Evolutionary conservation across 345 rosid species (phyloP).

Genomic region (Viola odorata): DNA sequence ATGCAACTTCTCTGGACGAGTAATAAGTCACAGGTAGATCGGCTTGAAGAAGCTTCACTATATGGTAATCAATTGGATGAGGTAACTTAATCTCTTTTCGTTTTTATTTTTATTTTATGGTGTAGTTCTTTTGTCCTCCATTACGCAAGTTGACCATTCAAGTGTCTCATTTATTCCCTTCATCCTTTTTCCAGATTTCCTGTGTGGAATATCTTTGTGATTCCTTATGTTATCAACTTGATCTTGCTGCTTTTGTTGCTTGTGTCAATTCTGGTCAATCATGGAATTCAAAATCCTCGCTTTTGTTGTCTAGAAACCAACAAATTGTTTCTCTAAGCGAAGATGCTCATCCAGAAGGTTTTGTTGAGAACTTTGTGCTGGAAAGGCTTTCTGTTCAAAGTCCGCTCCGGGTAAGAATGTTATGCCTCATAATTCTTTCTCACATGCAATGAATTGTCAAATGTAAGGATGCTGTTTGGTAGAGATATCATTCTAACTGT

Average conservation of each 20-base stretch:
- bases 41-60: conserved; percentile 70
- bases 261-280: conserved; percentile 77
- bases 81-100: conserved; percentile 28
- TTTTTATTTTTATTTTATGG: background rate
- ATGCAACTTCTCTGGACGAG: conserved; percentile 80
- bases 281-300: conserved; percentile 68
- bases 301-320: conserved; percentile 55
- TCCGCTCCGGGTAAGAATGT: conserved; percentile 72
- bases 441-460: background rate
- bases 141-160: background rate
- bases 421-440: background rate
- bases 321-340: conserved; percentile 32
- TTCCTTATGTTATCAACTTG: conserved; percentile 77
- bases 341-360: conserved; percentile 55
- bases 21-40: conserved; percentile 48
- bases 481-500: background rate
- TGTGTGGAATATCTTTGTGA: conserved; percentile 82
- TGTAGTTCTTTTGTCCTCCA: background rate
- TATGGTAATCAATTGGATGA: conserved; percentile 61
- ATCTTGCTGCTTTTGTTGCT: conserved; percentile 84
- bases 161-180: background rate
- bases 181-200: conserved; percentile 52
- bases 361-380: conserved; percentile 89
- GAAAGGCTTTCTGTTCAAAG: conserved; percentile 94
- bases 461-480: background rate